These are phyloP conservation scores for Mytilinidion resinicola DNA, from an alignment of 495 filamentous ascomycete genomes.

Conservation along the genomic window DNA sequence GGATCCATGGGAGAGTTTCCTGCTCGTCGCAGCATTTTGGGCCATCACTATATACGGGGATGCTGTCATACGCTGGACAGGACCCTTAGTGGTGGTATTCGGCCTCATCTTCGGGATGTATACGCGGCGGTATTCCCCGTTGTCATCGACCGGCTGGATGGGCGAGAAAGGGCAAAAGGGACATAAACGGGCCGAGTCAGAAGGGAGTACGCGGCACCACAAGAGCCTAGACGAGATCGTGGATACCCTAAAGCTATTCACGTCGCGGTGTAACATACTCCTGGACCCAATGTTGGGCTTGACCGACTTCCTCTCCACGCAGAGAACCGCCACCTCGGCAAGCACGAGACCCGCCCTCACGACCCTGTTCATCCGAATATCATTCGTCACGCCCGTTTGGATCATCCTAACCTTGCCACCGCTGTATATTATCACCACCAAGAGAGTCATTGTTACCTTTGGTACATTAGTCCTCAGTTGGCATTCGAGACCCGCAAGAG, in stretches of 20 bases:
- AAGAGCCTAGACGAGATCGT: slow-evolving; percentile 95
- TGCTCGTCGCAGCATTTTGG: slow-evolving; percentile 82
- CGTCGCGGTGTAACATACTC: slow-evolving; percentile 81
- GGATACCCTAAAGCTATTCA: slow-evolving; percentile 82
- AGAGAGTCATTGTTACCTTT: slow-evolving; percentile 67
- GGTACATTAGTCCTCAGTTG: slow-evolving; percentile 83
- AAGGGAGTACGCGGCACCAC: slow-evolving; percentile 61
- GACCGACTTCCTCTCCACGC: slow-evolving; percentile 89
- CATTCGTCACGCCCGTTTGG: slow-evolving; percentile 85
- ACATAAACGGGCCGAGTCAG: slow-evolving; percentile 50
- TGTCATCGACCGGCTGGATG: slow-evolving; percentile 77
- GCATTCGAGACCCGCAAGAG: slow-evolving; percentile 81
- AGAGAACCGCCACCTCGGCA: slow-evolving; percentile 82
- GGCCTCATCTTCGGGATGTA: slow-evolving; percentile 89
- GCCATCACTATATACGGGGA: slow-evolving; percentile 78
- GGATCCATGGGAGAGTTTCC: slow-evolving; percentile 95
- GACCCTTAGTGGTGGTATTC: slow-evolving; percentile 74
- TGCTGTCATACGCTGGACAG: slow-evolving; percentile 65
- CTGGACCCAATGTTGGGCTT: slow-evolving; percentile 80
- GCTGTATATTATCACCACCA: slow-evolving; percentile 76
- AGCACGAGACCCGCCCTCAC: slow-evolving; percentile 90
- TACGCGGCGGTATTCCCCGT: slow-evolving; percentile 75
- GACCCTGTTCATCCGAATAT: slow-evolving; percentile 78
- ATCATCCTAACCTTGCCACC: slow-evolving; percentile 73
- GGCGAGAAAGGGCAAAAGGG: slow-evolving; percentile 51